These are phyloP conservation scores for Aphanomyces cochlioides DNA, from an alignment of 352 stramenopile species.

Conservation along the genomic window DNA sequence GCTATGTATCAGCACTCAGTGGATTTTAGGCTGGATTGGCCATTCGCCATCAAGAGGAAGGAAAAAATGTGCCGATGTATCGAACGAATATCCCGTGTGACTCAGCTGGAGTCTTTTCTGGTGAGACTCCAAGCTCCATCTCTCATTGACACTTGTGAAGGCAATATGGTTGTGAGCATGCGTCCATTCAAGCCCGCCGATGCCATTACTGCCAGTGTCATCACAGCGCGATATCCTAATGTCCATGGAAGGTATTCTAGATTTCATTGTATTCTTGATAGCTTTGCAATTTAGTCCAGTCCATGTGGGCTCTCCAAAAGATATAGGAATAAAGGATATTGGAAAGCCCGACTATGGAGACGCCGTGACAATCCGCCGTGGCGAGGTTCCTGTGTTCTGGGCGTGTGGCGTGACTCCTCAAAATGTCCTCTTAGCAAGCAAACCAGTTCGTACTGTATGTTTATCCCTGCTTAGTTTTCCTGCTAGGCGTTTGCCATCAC, in stretches of 20 bases:
- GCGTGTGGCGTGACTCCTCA: conserved; percentile 82
- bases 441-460: conserved; percentile 22
- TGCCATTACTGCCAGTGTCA: conserved; percentile 52
- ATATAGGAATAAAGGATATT: conserved; percentile 61
- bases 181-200: conserved; percentile 56
- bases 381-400: conserved; percentile 73
- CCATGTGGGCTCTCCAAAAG: conserved; percentile 47
- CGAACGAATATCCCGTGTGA: conserved; percentile 53
- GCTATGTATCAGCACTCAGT: neutral
- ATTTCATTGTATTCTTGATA: neutral
- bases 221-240: conserved; percentile 57
- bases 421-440: conserved; percentile 50
- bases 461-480: neutral
- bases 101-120: conserved; percentile 45
- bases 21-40: conserved; percentile 43
- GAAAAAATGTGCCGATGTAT: conserved; percentile 82
- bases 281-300: conserved; percentile 37
- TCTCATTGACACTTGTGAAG: conserved; percentile 6
- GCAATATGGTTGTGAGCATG: conserved; percentile 74
- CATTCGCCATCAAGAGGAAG: conserved; percentile 54
- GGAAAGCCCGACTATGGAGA: conserved; percentile 64
- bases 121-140: neutral
- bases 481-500: conserved; percentile 62
- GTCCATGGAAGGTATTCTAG: conserved; percentile 49
- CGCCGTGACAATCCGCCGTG: conserved; percentile 43